These are phyloP conservation scores for Rhodotorula sp. DNA, from an alignment of 1,284 basidiomycete genomes.

Conservation along the genomic window DNA sequence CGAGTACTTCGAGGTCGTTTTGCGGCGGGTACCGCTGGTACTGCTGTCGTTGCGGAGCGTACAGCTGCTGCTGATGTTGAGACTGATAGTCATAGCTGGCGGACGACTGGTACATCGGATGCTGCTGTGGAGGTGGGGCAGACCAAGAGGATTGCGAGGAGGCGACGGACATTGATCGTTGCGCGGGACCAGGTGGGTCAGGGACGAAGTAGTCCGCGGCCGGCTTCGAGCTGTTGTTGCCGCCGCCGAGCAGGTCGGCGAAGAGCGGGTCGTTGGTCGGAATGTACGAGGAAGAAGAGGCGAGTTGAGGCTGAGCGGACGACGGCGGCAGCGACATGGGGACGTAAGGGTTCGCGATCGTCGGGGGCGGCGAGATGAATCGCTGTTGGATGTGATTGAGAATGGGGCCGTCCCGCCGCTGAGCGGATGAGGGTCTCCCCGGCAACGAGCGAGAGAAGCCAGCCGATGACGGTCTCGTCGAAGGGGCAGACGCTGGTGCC, in stretches of 20 bases:
- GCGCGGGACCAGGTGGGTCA: conserved; percentile 14
- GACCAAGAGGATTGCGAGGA: background rate
- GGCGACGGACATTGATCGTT: conserved; percentile 3
- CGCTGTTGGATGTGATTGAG: conserved; percentile 33
- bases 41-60: background rate
- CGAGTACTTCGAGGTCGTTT: conserved; percentile 2
- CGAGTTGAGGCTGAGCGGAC: background rate
- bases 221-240: background rate
- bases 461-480: conserved; percentile 1
- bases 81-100: background rate
- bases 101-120: background rate
- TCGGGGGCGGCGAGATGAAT: conserved; percentile 27
- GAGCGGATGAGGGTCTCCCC: conserved; percentile 13
- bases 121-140: background rate
- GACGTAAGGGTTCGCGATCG: conserved; percentile 18
- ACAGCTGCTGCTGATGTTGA: background rate
- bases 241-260: conserved; percentile 21
- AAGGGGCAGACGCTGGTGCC: background rate
- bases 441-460: conserved; percentile 3
- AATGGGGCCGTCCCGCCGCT: conserved; percentile 20
- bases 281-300: conserved; percentile 4
- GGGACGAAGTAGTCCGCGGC: conserved; percentile 13
- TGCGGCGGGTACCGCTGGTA: background rate
- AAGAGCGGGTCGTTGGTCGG: conserved; percentile 29
- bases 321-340: background rate